phyloP scores from a whole-genome alignment of 129 eudicot species.

The Arctium minus region DNA sequence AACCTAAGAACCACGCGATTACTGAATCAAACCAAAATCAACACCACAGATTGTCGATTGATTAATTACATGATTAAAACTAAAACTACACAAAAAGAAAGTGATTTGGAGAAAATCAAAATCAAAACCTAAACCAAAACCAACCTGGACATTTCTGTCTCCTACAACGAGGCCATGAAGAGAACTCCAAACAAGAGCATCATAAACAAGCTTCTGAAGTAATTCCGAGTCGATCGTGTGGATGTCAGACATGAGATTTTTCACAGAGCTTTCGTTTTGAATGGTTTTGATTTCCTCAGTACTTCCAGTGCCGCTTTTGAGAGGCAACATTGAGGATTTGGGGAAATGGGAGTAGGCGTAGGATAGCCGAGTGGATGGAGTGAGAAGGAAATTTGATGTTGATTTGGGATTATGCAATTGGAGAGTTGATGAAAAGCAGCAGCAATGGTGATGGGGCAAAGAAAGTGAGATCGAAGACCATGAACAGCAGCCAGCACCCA shows the following conservation, averaged over 20 bases:
- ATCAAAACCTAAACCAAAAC: not conserved
- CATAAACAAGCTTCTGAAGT: conserved; percentile 58
- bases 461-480: conserved; percentile 27
- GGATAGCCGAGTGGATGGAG: conserved; percentile 9
- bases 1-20: not conserved
- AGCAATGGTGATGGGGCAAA: not conserved
- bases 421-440: conserved; percentile 11
- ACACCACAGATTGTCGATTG: not conserved
- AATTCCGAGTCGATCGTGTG: conserved; percentile 50
- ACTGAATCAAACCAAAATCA: not conserved
- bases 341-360: conserved; percentile 18
- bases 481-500: conserved; percentile 18
- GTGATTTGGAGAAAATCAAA: not conserved
- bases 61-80: not conserved
- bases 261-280: not conserved
- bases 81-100: not conserved
- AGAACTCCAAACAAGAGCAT: conserved; percentile 87
- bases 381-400: conserved; percentile 3
- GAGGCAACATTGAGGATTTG: conserved; percentile 8
- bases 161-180: conserved; percentile 92
- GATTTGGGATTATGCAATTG: conserved; percentile 3
- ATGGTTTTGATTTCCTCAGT: conserved; percentile 28
- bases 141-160: conserved; percentile 64
- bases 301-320: conserved; percentile 16
- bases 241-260: conserved; percentile 50